Conservation (phyloP, 1,284 basidiomycete species). For the Malassezia brasiliensis region DNA sequence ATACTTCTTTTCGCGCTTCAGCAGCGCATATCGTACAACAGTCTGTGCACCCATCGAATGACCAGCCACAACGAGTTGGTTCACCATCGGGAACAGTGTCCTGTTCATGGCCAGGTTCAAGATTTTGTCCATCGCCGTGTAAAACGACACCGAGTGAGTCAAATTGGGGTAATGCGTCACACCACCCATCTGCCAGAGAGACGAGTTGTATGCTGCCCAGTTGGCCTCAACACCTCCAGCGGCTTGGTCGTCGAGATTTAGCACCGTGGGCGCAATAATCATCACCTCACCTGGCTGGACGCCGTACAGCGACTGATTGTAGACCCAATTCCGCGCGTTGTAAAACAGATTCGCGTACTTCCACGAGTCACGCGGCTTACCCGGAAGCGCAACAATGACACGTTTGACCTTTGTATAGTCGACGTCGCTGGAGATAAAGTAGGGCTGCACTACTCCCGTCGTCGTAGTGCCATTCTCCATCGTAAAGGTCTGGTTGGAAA, state of each 20-base stretch:
- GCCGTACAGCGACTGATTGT: conserved; percentile 23
- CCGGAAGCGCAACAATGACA: conserved; percentile 31
- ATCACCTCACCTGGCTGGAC: conserved; percentile 24
- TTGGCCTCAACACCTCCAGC: conserved; percentile 24
- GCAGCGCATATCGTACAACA: conserved; percentile 29
- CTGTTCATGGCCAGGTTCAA: conserved; percentile 31
- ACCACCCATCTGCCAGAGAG: conserved; percentile 38
- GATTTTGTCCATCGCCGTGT: conserved; percentile 32
- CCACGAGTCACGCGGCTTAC: conserved; percentile 35
- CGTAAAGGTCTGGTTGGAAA: not conserved
- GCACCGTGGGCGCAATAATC: conserved; percentile 30
- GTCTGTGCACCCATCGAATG: conserved; percentile 44
- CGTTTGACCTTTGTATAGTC: conserved; percentile 20
- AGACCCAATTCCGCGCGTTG: conserved; percentile 32
- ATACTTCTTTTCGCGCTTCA: conserved; percentile 34
- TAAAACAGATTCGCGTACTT: conserved; percentile 37
- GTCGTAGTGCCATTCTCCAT: conserved; percentile 21
- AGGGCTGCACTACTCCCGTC: conserved; percentile 9
- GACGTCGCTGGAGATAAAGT: conserved; percentile 1
- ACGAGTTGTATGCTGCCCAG: conserved; percentile 7
- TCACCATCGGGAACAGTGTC: conserved; percentile 30
- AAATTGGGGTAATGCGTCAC: conserved; percentile 20
- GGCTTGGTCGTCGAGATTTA: conserved; percentile 27
- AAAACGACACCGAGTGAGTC: conserved; percentile 24
- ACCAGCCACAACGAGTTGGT: conserved; percentile 38